Evolutionary conservation across 2,329 filamentous ascomycete genomes (phyloP).

Genomic region (Trichothecium sympodiale): DNA sequence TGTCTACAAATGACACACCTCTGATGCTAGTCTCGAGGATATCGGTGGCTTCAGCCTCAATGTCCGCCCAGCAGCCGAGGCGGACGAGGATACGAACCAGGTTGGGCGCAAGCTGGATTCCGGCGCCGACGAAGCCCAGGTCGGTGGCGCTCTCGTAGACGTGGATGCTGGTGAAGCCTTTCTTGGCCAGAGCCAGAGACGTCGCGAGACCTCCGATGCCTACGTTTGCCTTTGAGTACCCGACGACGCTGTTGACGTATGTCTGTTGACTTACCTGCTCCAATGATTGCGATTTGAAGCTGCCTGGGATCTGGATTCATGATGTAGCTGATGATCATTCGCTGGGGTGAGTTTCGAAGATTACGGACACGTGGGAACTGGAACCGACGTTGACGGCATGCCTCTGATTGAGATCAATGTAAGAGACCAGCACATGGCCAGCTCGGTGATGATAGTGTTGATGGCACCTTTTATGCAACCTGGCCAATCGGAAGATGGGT

Average conservation of each 20-base stretch:
- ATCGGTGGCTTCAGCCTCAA: constrained; percentile 60
- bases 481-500: no score
- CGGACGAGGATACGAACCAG: constrained; percentile 67
- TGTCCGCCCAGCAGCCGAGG: constrained; percentile 62
- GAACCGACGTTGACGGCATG: no score
- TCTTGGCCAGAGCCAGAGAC: constrained; percentile 63
- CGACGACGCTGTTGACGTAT: not conserved
- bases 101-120: constrained; percentile 75
- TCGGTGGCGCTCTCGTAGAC: constrained; percentile 64
- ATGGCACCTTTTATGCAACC: no score
- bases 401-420: no score
- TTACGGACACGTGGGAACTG: no score
- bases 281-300: constrained; percentile 33
- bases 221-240: constrained; percentile 5
- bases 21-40: constrained; percentile 63
- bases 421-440: no score
- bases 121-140: constrained; percentile 72
- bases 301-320: no score
- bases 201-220: constrained; percentile 70
- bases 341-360: no score
- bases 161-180: constrained; percentile 62
- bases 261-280: constrained; percentile 28
- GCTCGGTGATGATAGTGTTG: no score
- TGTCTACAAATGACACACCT: constrained; percentile 28
- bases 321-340: no score